Percentiles rank a stretch among this genome's conserved stretches.
phyloP scores from a whole-genome alignment of 352 stramenopile genomes.

The Nannochloropsis limnetica region DNA sequence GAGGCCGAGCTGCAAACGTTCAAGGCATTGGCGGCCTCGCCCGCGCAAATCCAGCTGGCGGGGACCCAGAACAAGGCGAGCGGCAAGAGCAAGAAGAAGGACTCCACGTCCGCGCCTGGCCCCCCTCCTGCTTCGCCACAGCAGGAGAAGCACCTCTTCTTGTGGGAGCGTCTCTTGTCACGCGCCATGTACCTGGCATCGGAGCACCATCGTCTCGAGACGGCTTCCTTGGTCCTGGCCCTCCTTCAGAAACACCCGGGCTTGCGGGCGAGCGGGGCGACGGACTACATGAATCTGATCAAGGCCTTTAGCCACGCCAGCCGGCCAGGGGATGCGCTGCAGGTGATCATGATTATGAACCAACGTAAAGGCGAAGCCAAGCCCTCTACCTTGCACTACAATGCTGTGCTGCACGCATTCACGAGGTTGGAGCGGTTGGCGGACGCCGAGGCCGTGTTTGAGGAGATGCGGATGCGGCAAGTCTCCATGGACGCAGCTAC shows the following conservation, averaged over 20 bases:
- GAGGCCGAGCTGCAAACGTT: not conserved
- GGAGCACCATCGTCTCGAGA: not conserved
- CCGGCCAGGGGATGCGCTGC: not conserved
- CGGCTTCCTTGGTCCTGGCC: not conserved
- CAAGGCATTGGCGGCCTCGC: not conserved
- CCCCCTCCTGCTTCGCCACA: not conserved
- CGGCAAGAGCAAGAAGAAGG: not conserved
- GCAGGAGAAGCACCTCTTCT: conserved; percentile 25
- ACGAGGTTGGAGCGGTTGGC: conserved; percentile 1
- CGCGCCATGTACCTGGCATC: conserved; percentile 14
- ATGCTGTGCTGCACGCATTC: conserved; percentile 21
- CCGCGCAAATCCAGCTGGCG: not conserved
- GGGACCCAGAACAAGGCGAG: not conserved
- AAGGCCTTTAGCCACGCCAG: not conserved
- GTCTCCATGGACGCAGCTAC: not conserved
- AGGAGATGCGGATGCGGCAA: conserved; percentile 22
- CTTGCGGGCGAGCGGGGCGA: not conserved
- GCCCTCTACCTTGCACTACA: conserved; percentile 25
- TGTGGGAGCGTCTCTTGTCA: conserved; percentile 7
- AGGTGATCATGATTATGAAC: not conserved
- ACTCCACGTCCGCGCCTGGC: not conserved
- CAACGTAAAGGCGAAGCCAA: conserved; percentile 29
- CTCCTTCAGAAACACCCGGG: not conserved
- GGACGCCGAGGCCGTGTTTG: conserved; percentile 24
- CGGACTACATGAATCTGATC: conserved; percentile 33